Evolutionary conservation across 2,329 filamentous ascomycete genomes (phyloP).

Genomic region (Fusarium veterinarium): DNA sequence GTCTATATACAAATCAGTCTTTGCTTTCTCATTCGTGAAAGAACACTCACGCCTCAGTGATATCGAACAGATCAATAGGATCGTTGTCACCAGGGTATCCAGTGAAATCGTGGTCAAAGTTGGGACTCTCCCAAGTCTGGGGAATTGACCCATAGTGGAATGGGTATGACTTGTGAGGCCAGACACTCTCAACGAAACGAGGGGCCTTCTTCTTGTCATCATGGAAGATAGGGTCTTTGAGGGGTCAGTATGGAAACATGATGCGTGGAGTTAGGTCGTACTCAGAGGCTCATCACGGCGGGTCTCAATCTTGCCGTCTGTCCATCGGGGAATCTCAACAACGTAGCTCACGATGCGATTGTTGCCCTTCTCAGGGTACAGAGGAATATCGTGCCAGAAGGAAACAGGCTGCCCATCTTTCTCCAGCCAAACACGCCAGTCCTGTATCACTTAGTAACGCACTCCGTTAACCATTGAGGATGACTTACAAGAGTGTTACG

Average conservation of each 20-base stretch:
- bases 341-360: conserved; percentile 53
- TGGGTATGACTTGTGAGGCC: conserved; percentile 57
- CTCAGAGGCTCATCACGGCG: conserved; percentile 54
- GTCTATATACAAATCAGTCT: not conserved
- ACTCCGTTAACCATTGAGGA: rapidly evolving
- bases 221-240: conserved; percentile 54
- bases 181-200: conserved; percentile 56
- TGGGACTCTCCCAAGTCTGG: conserved; percentile 58
- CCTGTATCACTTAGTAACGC: conserved; percentile 37
- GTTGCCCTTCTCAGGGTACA: conserved; percentile 51
- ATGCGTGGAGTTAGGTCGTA: conserved; percentile 22
- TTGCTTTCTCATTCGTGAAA: too few relatives aligned
- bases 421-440: conserved; percentile 56
- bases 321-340: conserved; percentile 57
- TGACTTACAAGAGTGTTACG: conserved; percentile 51
- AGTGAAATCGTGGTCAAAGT: conserved; percentile 54
- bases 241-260: too few relatives aligned
- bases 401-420: conserved; percentile 54
- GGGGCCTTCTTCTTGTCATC: conserved; percentile 52
- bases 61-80: conserved; percentile 56
- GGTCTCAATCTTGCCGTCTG: conserved; percentile 55
- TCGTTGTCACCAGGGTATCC: conserved; percentile 55
- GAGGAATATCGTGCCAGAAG: conserved; percentile 56
- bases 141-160: conserved; percentile 58
- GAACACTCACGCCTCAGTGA: conserved; percentile 42